Conservation (phyloP, 176 grass and related monocot species). For the Eragrostis nindensis region DNA sequence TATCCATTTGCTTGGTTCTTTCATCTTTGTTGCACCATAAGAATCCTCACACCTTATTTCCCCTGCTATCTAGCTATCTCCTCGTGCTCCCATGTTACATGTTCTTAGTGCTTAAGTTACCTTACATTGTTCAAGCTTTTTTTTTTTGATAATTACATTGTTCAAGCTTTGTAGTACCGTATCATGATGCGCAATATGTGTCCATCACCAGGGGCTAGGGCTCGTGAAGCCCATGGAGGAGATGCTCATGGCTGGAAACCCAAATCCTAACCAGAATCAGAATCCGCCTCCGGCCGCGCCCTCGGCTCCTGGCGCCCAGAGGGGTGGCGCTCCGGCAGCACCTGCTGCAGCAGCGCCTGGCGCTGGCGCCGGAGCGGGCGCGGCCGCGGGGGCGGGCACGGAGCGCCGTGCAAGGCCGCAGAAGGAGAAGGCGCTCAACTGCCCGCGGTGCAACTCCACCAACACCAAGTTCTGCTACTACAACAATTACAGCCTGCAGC, state of each 20-base stretch:
- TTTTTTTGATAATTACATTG: no score
- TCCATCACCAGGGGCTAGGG: conserved; percentile 64
- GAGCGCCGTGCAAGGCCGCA: conserved; percentile 63
- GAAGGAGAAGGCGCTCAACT: conserved; percentile 84
- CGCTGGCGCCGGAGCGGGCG: conserved; percentile 22
- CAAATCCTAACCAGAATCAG: conserved; percentile 48
- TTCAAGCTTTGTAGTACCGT: conserved; percentile 10
- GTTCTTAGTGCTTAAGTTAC: conserved; percentile 42
- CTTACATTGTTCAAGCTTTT: conserved; percentile 29
- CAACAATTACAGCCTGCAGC: conserved; percentile 93
- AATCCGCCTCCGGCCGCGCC: conserved; percentile 26
- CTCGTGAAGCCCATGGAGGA: conserved; percentile 88
- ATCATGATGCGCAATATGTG: conserved; percentile 46
- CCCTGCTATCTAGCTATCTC: neutral
- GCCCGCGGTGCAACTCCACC: conserved; percentile 84
- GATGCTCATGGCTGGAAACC: conserved; percentile 55
- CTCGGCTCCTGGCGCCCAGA: conserved; percentile 21
- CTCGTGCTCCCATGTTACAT: conserved; percentile 30
- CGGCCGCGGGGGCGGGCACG: conserved; percentile 28
- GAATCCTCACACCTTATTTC: conserved; percentile 20
- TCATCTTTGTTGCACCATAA: conserved; percentile 60
- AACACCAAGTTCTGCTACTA: conserved; percentile 99
- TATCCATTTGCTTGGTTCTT: conserved; percentile 78
- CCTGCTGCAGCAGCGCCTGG: neutral
- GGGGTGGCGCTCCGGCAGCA: conserved; percentile 8